These are phyloP conservation scores for Penicillium subrubescens DNA, from an alignment of 495 filamentous ascomycete species.

Conservation along the genomic window DNA sequence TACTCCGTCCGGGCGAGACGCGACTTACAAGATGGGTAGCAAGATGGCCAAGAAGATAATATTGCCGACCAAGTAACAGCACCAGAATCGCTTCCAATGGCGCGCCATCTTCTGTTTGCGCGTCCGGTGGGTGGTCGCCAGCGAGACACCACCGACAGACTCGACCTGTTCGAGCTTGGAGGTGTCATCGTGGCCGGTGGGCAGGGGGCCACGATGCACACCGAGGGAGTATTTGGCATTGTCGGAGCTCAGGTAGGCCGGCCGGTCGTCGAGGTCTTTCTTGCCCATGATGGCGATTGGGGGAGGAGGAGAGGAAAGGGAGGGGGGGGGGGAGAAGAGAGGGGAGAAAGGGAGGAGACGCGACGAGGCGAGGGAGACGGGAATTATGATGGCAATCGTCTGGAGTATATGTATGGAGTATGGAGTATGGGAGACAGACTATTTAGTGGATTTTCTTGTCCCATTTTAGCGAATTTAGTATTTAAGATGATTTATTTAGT, in stretches of 20 bases:
- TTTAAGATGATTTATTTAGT: not conserved
- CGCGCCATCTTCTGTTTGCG: conserved; percentile 29
- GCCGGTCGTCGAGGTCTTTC: conserved; percentile 27
- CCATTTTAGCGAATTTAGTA: not conserved
- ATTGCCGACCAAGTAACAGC: conserved; percentile 32
- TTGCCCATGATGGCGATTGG: conserved; percentile 25
- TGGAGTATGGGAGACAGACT: not conserved
- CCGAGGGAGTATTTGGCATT: conserved; percentile 41
- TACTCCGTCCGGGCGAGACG: not conserved
- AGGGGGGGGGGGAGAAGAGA: not conserved
- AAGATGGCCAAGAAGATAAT: conserved; percentile 38
- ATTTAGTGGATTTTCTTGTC: not conserved
- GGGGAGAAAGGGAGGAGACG: not conserved
- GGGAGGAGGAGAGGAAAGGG: not conserved
- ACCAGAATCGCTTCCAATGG: conserved; percentile 49
- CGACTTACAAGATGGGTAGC: conserved; percentile 41
- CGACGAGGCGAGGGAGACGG: not conserved
- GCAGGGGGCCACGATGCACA: conserved; percentile 38
- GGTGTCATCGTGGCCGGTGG: conserved; percentile 18
- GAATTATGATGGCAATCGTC: not conserved
- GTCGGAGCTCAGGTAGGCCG: conserved; percentile 31
- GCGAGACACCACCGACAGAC: conserved; percentile 31
- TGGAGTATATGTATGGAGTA: not conserved
- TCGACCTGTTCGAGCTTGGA: conserved; percentile 34
- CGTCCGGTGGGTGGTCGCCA: conserved; percentile 32